These are phyloP conservation scores for Gracilaria gracilis DNA, from an alignment of 23 red algal species.

Conservation along the genomic window DNA sequence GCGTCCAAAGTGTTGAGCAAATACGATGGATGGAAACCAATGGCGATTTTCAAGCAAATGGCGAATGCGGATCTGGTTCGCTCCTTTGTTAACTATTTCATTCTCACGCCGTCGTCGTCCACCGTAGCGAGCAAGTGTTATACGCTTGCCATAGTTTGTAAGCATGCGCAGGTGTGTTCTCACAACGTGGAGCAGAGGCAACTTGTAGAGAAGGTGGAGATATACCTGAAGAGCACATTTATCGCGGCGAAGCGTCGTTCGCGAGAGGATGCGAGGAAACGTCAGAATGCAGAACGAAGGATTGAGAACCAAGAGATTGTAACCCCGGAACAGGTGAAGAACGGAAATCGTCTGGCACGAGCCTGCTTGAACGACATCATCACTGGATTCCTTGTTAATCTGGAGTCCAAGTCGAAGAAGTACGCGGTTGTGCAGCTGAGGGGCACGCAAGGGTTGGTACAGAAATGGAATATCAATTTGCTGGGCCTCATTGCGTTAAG, in stretches of 20 bases:
- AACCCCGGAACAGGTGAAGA: not conserved
- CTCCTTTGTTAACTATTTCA: conserved; percentile 9
- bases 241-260: not conserved
- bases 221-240: not conserved
- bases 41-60: not conserved
- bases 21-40: conserved; percentile 17
- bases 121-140: not conserved
- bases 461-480: conserved; percentile 41
- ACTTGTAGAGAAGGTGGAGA: not conserved
- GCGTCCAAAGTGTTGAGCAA: not conserved
- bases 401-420: not conserved
- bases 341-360: not conserved
- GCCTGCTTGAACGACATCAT: not conserved
- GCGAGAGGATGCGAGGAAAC: not conserved
- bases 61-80: not conserved
- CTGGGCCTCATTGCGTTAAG: conserved; percentile 9
- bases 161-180: not conserved
- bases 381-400: not conserved
- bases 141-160: not conserved
- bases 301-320: not conserved
- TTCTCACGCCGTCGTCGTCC: not conserved
- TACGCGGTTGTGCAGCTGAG: not conserved
- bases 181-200: too few species aligned
- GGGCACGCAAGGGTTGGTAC: not conserved
- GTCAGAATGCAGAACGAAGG: not conserved